Conservation (phyloP, 768 basidiomycete genomes). For the Boletus rubropictus region DNA sequence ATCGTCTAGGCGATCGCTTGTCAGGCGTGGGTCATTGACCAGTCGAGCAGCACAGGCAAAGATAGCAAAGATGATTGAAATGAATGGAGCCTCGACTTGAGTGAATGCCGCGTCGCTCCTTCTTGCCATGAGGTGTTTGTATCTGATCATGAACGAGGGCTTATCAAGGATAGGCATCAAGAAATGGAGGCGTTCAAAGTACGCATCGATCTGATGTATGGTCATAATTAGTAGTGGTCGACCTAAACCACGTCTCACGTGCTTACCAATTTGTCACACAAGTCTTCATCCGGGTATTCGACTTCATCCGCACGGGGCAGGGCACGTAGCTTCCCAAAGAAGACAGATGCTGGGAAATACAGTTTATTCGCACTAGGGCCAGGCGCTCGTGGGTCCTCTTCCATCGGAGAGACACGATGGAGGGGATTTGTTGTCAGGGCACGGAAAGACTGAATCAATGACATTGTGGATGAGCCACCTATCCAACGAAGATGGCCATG, state of each 20-base stretch:
- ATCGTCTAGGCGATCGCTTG: conserved; percentile 56
- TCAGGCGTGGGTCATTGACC: conserved; percentile 66
- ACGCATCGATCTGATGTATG: conserved; percentile 65
- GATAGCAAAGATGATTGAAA: conserved; percentile 79
- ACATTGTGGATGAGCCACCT: conserved; percentile 88
- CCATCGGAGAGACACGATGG: conserved; percentile 76
- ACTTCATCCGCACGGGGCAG: conserved; percentile 81
- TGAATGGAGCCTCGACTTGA: conserved; percentile 65
- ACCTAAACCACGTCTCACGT: conserved; percentile 11
- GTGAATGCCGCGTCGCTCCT: conserved; percentile 46
- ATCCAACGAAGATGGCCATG: conserved; percentile 91
- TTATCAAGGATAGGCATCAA: conserved; percentile 85
- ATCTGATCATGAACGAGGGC: conserved; percentile 70
- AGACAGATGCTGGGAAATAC: conserved; percentile 83
- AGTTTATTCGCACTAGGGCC: conserved; percentile 78
- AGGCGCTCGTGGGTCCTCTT: conserved; percentile 74
- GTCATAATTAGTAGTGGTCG: conserved; percentile 20
- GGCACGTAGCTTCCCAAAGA: conserved; percentile 80
- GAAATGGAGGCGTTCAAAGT: conserved; percentile 84
- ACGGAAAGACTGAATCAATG: conserved; percentile 82
- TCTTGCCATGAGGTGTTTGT: conserved; percentile 69
- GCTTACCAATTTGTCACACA: conserved; percentile 81
- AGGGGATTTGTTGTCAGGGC: conserved; percentile 68
- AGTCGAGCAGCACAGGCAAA: conserved; percentile 85
- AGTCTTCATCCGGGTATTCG: conserved; percentile 77